Evolutionary conservation across 2,329 filamentous ascomycete genomes (phyloP).

Genomic region (Pseudogymnoascus sp.): DNA sequence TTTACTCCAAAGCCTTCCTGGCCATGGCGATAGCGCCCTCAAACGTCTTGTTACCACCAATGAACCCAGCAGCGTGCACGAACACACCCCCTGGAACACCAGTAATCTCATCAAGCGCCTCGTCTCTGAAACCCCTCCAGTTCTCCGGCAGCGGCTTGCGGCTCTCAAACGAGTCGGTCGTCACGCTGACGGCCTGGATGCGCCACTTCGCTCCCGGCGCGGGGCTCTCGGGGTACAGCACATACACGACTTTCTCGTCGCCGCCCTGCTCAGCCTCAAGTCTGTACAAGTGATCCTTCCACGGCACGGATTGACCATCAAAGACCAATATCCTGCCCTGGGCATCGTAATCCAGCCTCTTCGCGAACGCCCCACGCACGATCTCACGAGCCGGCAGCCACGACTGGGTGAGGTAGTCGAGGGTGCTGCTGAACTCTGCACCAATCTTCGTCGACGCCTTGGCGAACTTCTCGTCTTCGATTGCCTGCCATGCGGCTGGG

Average conservation of each 20-base stretch:
- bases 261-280: conserved; percentile 58
- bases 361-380: conserved; percentile 67
- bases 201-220: conserved; percentile 77
- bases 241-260: conserved; percentile 64
- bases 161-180: conserved; percentile 81
- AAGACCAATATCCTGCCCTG: conserved; percentile 77
- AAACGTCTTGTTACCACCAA: conserved; percentile 87
- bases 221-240: conserved; percentile 81
- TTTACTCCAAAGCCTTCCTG: conserved; percentile 55
- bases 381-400: conserved; percentile 85
- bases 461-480: conserved; percentile 74
- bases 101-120: conserved; percentile 65
- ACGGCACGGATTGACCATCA: conserved; percentile 69
- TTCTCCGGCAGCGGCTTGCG: conserved; percentile 82
- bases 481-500: conserved; percentile 53
- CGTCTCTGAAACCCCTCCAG: conserved; percentile 87
- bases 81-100: conserved; percentile 74
- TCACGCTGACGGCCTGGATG: conserved; percentile 81
- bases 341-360: conserved; percentile 58
- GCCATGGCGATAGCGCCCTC: conserved; percentile 86
- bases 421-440: conserved; percentile 73
- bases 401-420: conserved; percentile 63
- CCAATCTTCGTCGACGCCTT: conserved; percentile 76
- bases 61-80: conserved; percentile 90
- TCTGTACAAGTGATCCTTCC: conserved; percentile 92